Evolutionary conservation across 768 basidiomycete genomes (phyloP).

Genomic region (Mycena filopes): DNA sequence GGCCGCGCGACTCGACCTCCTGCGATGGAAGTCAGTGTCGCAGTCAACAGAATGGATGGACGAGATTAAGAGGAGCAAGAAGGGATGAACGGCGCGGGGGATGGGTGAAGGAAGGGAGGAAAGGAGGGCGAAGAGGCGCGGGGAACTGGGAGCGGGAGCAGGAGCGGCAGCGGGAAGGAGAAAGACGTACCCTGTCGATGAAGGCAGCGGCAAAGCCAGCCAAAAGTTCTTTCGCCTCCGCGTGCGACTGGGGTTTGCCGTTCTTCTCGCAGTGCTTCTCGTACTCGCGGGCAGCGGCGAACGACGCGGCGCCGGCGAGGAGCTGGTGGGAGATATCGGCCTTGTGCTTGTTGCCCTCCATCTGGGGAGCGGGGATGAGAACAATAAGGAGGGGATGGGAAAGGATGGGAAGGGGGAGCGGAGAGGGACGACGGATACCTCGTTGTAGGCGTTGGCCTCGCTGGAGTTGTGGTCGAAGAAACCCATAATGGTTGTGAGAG

Average conservation of each 20-base stretch:
- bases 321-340: conserved; percentile 63
- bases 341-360: conserved; percentile 50
- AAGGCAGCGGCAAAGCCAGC: conserved; percentile 58
- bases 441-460: conserved; percentile 36
- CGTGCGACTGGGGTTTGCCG: conserved; percentile 57
- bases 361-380: conserved; percentile 41
- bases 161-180: background rate
- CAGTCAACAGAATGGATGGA: no score
- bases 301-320: conserved; percentile 64
- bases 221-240: conserved; percentile 57
- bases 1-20: conserved; percentile 62
- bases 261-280: conserved; percentile 50
- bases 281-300: conserved; percentile 35
- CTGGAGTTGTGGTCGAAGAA: conserved; percentile 34
- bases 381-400: no score
- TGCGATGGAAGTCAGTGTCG: conserved; percentile 34
- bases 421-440: conserved; percentile 16
- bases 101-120: no score
- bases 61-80: no score
- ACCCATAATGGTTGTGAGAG: conserved; percentile 26
- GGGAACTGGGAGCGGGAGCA: no score
- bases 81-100: no score
- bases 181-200: conserved; percentile 41
- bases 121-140: no score
- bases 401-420: no score